Evolutionary conservation across 1,284 basidiomycete species (phyloP).

Genomic region (Marasmius oreades): DNA sequence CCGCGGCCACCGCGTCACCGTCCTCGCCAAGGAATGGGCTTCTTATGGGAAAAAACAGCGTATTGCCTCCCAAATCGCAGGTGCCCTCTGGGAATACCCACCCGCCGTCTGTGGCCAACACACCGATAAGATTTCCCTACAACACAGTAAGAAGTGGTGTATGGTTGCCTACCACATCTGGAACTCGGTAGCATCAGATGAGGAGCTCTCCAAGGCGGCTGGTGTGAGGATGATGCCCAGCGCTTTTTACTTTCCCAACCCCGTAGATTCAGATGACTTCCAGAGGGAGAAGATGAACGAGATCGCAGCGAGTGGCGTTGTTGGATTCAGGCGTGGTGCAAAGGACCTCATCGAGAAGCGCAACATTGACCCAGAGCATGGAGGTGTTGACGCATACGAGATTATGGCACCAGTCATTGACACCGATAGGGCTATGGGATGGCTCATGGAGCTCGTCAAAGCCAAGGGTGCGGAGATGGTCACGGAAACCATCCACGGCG

Average conservation of each 20-base stretch:
- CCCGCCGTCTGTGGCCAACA: constrained; percentile 33
- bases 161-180: no score
- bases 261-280: no score
- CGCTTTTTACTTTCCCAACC: no score
- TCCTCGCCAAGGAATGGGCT: constrained; percentile 24
- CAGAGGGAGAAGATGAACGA: no score
- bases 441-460: no score
- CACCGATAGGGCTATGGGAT: no score
- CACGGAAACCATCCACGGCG: constrained; percentile 26
- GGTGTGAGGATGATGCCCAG: no score
- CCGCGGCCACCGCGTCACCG: constrained; percentile 28
- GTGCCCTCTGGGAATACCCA: constrained; percentile 32
- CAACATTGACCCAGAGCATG: constrained; percentile 25
- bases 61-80: constrained; percentile 29
- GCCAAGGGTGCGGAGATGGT: constrained; percentile 30
- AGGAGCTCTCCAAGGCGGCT: no score
- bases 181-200: no score
- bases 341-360: constrained; percentile 25
- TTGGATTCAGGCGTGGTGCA: constrained; percentile 28
- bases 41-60: no score
- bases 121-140: constrained; percentile 29
- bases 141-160: no score
- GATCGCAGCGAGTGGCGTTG: constrained; percentile 24
- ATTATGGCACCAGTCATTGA: no score
- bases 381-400: constrained; percentile 33